Percentiles rank a stretch among this genome's conserved stretches.
These are phyloP conservation scores for Suillus bovinus DNA, from an alignment of 768 basidiomycete genomes.

Conservation along the genomic window DNA sequence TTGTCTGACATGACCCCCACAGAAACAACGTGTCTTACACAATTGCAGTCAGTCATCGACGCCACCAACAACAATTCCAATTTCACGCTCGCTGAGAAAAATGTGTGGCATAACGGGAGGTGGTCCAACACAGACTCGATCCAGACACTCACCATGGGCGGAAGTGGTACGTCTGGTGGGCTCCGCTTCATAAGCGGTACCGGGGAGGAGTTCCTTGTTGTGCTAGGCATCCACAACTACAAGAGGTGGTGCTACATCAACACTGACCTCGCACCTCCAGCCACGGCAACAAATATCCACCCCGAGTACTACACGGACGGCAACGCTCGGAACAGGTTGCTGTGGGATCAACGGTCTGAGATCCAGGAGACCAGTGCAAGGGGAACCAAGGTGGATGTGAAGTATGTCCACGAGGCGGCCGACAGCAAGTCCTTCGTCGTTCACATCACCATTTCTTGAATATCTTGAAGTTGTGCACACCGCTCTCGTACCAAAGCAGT, in stretches of 20 bases:
- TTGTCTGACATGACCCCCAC: background rate
- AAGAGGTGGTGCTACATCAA: constrained; percentile 41
- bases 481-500: background rate
- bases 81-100: background rate
- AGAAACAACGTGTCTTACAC: background rate
- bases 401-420: background rate
- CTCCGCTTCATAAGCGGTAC: constrained; percentile 33
- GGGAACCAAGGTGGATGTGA: background rate
- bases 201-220: constrained; percentile 34
- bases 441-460: background rate
- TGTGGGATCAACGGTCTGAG: background rate
- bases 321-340: background rate
- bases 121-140: constrained; percentile 27
- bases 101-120: constrained; percentile 20
- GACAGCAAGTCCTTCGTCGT: background rate
- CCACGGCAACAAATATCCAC: constrained; percentile 29
- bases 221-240: constrained; percentile 41
- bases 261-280: constrained; percentile 26
- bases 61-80: background rate
- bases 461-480: background rate
- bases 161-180: constrained; percentile 42
- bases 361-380: background rate
- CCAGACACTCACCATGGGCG: constrained; percentile 34
- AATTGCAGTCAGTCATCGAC: background rate
- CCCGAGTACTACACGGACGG: background rate